Conservation (phyloP, 345 rosid species). For the Lagerstroemia speciosa region DNA sequence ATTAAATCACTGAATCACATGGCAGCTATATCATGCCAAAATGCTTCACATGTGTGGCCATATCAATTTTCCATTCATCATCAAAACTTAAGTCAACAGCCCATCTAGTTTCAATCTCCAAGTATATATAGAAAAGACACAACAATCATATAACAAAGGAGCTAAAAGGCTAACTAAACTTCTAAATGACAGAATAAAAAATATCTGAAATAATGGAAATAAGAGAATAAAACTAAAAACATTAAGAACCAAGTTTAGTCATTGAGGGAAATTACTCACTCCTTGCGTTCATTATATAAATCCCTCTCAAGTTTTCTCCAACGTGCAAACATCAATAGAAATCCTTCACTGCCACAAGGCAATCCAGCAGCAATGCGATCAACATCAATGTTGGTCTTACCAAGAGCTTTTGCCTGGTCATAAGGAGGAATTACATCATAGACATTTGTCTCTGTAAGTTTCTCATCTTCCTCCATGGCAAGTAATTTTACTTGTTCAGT, state of each 20-base stretch:
- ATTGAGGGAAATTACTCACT: constrained; percentile 33
- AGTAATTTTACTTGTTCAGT: constrained; percentile 87
- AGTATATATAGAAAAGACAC: neutral
- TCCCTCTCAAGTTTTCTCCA: constrained; percentile 99
- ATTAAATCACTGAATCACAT: neutral
- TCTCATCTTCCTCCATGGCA: constrained; percentile 85
- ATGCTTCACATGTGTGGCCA: neutral
- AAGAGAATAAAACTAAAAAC: neutral
- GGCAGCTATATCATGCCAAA: neutral
- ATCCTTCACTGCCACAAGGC: constrained; percentile 99
- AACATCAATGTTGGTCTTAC: constrained; percentile 88
- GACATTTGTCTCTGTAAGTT: constrained; percentile 56
- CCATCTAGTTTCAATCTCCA: neutral
- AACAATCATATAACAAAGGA: neutral
- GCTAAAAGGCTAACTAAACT: neutral
- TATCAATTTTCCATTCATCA: neutral
- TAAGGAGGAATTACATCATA: constrained; percentile 71
- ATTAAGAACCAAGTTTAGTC: neutral
- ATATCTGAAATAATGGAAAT: neutral
- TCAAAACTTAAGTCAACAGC: neutral
- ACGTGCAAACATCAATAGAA: constrained; percentile 97
- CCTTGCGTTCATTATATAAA: constrained; percentile 92
- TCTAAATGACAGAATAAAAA: constrained; percentile 1
- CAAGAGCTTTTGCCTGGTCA: constrained; percentile 99
- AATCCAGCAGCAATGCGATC: constrained; percentile 98